Conservation (phyloP, 208 protist species). For the Polymyxa betae region DNA sequence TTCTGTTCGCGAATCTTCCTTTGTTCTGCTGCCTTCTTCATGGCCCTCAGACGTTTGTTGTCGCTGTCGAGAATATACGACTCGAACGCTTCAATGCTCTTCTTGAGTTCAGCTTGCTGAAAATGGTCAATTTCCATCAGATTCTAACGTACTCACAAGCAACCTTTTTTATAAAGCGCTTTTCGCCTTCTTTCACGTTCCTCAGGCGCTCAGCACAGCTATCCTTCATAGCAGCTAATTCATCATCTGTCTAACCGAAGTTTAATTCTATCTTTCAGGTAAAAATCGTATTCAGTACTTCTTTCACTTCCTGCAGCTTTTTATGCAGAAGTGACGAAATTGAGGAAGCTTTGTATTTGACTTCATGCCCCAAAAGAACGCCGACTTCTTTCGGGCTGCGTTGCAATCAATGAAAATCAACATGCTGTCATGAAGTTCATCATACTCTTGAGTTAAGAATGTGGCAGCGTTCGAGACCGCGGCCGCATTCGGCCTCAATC, state of each 20-base stretch:
- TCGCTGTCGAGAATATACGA: slow-evolving; percentile 25
- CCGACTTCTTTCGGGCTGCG: slow-evolving; percentile 38
- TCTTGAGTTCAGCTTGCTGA: slow-evolving; percentile 36
- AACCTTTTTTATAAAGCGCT: slow-evolving; percentile 22
- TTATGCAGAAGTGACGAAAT: slow-evolving; percentile 35
- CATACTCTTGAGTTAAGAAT: slow-evolving; percentile 53
- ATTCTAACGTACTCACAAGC: not conserved
- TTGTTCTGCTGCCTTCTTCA: slow-evolving; percentile 7
- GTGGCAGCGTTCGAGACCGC: not conserved
- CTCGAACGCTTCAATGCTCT: slow-evolving; percentile 53
- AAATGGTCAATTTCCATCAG: not conserved
- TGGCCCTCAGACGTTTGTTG: slow-evolving; percentile 30
- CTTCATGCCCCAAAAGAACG: slow-evolving; percentile 8
- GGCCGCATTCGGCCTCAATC: not conserved
- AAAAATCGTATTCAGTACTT: not conserved
- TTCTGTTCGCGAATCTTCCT: slow-evolving; percentile 33
- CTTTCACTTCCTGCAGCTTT: slow-evolving; percentile 52
- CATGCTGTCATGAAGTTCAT: not conserved
- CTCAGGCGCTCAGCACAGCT: slow-evolving; percentile 46
- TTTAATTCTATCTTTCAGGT: not conserved
- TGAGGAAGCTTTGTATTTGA: slow-evolving; percentile 34
- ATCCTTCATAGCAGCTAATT: slow-evolving; percentile 23
- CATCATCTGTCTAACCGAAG: not conserved
- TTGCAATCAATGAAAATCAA: not conserved
- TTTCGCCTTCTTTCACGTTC: slow-evolving; percentile 37